phyloP scores from a whole-genome alignment of 2,329 filamentous ascomycete genomes.

The Apiospora koreana region DNA sequence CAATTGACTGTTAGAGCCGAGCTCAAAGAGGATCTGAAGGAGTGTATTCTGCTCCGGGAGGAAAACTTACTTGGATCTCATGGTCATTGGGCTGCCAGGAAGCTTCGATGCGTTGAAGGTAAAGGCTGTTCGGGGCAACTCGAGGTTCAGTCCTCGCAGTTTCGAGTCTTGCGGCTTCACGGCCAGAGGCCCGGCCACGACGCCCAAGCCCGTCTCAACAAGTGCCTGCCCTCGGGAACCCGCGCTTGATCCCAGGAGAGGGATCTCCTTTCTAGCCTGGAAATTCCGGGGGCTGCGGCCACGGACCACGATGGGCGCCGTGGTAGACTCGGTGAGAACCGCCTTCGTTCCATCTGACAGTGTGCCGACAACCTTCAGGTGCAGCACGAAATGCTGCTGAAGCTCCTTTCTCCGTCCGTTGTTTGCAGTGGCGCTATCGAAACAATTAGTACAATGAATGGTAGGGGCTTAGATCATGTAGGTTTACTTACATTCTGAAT shows the following conservation, averaged over 20 bases:
- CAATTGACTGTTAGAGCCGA: conserved; percentile 28
- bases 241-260: conserved; percentile 75
- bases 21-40: not conserved
- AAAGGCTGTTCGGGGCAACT: conserved; percentile 57
- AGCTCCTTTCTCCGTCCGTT: conserved; percentile 93
- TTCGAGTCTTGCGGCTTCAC: conserved; percentile 58
- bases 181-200: conserved; percentile 57
- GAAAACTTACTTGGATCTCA: conserved; percentile 59
- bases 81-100: conserved; percentile 52
- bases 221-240: conserved; percentile 76
- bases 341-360: conserved; percentile 82
- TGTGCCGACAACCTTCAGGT: conserved; percentile 82
- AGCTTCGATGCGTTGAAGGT: conserved; percentile 61
- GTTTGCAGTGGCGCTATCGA: conserved; percentile 80
- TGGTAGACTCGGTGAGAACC: conserved; percentile 79
- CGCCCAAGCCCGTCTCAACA: conserved; percentile 62
- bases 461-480: conserved; percentile 25
- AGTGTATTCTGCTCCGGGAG: not conserved
- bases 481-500: conserved; percentile 69
- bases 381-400: conserved; percentile 92
- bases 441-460: conserved; percentile 16
- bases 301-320: conserved; percentile 89
- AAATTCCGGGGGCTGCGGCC: conserved; percentile 94
- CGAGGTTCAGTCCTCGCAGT: conserved; percentile 52
- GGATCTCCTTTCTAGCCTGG: conserved; percentile 89